Conservation (phyloP, 2,329 filamentous ascomycete species). For the Penicillium crustosum region DNA sequence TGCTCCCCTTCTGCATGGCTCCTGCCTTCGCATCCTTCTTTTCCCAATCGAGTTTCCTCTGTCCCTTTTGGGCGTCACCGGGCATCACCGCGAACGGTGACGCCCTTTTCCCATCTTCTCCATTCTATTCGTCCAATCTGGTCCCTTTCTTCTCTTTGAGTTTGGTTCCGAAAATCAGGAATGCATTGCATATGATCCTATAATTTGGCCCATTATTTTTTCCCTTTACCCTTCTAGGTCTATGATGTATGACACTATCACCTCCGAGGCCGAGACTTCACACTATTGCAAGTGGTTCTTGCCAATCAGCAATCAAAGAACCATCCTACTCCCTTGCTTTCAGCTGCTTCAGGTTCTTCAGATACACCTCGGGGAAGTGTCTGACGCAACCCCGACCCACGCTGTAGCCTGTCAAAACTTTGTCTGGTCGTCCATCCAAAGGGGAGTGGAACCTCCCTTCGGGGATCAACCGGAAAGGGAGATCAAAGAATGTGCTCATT, state of each 20-base stretch:
- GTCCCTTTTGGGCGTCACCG: conserved; percentile 2
- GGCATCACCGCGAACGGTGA: background rate
- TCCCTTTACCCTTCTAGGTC: background rate
- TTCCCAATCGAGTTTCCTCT: background rate
- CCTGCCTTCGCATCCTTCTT: background rate
- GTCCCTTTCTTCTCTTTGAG: background rate
- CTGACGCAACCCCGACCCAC: conserved; percentile 1
- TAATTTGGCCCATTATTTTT: background rate
- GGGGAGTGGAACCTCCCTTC: background rate
- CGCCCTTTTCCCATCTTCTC: background rate
- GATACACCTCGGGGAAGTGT: conserved; percentile 1
- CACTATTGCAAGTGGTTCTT: conserved; percentile 8
- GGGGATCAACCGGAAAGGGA: conserved; percentile 9
- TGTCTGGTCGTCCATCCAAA: background rate
- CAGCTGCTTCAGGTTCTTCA: conserved; percentile 7
- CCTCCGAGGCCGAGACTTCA: conserved; percentile 2
- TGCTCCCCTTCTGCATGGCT: background rate
- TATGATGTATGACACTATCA: conserved; percentile 20
- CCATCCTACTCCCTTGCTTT: conserved; percentile 12
- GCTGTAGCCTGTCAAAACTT: conserved; percentile 10
- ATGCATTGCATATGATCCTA: conserved; percentile 10
- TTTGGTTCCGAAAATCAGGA: background rate
- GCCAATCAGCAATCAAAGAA: conserved; percentile 16
- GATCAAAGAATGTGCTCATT: conserved; percentile 3
- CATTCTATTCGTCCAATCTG: background rate